Base-by-base conservation (phyloP, 495 filamentous ascomycete genomes). In the Penicillium salamii region DNA sequence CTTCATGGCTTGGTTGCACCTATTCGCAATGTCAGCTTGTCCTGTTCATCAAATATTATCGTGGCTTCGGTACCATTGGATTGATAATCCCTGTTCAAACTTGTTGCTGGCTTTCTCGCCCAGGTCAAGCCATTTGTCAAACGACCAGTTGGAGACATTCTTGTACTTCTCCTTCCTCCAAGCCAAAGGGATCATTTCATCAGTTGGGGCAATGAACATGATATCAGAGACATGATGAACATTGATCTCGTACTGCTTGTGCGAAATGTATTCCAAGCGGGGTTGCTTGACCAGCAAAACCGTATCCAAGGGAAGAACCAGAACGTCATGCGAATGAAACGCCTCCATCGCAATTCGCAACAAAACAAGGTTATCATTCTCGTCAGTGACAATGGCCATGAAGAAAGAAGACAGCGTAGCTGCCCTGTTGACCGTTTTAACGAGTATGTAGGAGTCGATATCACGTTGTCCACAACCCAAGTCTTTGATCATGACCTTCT, bases 171-270 rank as follows among this genome's bases (percentile, higher is more conserved):
- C 38, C 54, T 49, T 7, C 52, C 60, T 58, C 72, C 71, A 76
- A n/a, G 43, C 39, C 14, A 40, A 20, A 1, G 74, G 68, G 3
- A 74, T 55, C 15, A 52, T 54, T 18, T 29, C 18, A 46, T 76
- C 67, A 32, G 49, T 47, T 5, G 42, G 38, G 24, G 63, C 42
- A 7, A 75, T 34, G 38, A 62, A 58, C 6, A 63, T 50, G 28
- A 79, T 45, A 50, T 80, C 76, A n/a, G 66, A 72, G 7, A 71
- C 59, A 63, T 83, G 78, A 49, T 82, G 77, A 18, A 80, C 72
- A 7, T 74, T 63, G 6, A 81, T 41, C 3, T 54, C 62, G 53
- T 70, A 76, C 0, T 50, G 33, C 2, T 68, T 66, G 39, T 70
- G 46, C 0, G 43, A 38, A 33, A 56, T 71, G 0, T 48, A 23